Percentiles rank a stretch among this genome's conserved stretches.
Conservation (phyloP, 1,284 basidiomycete species). For the Pyrrhoderma noxium region DNA sequence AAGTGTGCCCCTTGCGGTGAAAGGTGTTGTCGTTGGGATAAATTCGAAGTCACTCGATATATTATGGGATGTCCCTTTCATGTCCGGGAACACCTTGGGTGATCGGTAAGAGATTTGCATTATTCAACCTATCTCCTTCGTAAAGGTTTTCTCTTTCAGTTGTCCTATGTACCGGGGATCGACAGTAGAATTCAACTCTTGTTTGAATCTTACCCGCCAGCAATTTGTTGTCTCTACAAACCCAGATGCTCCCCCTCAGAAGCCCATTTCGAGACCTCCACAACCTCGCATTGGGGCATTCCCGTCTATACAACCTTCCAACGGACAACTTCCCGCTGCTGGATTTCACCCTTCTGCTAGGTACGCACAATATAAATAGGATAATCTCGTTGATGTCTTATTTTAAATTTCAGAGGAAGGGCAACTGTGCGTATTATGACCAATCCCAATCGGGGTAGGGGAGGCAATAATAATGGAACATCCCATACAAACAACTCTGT, state of each 20-base stretch:
- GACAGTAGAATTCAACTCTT: conserved; percentile 76
- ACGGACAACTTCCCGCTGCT: conserved; percentile 44
- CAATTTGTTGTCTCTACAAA: conserved; percentile 75
- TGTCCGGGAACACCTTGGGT: conserved; percentile 85
- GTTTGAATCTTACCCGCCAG: conserved; percentile 77
- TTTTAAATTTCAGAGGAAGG: conserved; percentile 64
- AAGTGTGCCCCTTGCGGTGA: conserved; percentile 85
- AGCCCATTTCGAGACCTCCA: not conserved
- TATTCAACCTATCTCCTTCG: conserved; percentile 5
- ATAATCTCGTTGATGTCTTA: conserved; percentile 31
- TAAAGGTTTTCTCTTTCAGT: conserved; percentile 31
- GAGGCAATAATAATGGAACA: conserved; percentile 19
- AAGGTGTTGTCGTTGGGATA: conserved; percentile 91
- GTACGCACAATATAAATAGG: too few species aligned
- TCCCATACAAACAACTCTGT: not conserved
- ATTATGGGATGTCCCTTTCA: conserved; percentile 95
- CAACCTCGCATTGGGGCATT: conserved; percentile 62
- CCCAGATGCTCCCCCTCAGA: conserved; percentile 47
- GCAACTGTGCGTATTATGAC: conserved; percentile 43
- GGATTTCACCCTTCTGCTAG: conserved; percentile 47
- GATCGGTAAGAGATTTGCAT: conserved; percentile 47
- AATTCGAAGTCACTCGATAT: conserved; percentile 87
- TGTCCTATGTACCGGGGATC: conserved; percentile 89
- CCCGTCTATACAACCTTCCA: conserved; percentile 46
- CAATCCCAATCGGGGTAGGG: conserved; percentile 61